Conservation (phyloP, 2,329 filamentous ascomycete genomes). For the Gremmenia infestans region DNA sequence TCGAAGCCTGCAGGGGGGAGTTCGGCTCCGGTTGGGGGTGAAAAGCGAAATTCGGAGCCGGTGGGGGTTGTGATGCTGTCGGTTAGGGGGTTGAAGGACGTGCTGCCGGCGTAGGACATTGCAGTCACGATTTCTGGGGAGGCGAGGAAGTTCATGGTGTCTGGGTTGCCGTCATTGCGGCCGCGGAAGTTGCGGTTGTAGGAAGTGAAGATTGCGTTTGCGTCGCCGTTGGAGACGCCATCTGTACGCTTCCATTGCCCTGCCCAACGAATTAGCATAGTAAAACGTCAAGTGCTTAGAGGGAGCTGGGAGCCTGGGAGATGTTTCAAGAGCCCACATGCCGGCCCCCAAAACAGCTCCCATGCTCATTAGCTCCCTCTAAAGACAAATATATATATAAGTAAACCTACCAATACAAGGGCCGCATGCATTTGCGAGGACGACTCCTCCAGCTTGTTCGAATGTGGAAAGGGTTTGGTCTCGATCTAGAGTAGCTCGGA, state of each 20-base stretch:
- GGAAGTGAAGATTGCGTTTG: slow-evolving; percentile 96
- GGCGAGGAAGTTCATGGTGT: slow-evolving; percentile 88
- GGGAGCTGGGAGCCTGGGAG: too few relatives aligned
- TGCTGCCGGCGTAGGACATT: slow-evolving; percentile 73
- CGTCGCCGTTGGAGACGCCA: slow-evolving; percentile 86
- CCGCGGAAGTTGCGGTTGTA: slow-evolving; percentile 99
- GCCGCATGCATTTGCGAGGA: slow-evolving; percentile 92
- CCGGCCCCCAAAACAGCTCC: slow-evolving; percentile 45
- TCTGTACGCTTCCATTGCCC: slow-evolving; percentile 94
- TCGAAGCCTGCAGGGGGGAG: slow-evolving; percentile 83
- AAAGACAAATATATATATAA: too few relatives aligned
- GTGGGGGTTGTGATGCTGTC: slow-evolving; percentile 91
- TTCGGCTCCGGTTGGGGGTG: slow-evolving; percentile 72
- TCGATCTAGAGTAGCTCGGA: slow-evolving; percentile 75
- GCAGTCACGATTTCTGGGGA: slow-evolving; percentile 88
- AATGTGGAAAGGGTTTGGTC: slow-evolving; percentile 57
- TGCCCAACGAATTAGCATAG: slow-evolving; percentile 50
- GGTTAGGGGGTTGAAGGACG: slow-evolving; percentile 92
- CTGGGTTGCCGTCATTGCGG: slow-evolving; percentile 93
- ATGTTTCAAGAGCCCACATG: too few relatives aligned
- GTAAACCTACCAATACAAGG: too few relatives aligned
- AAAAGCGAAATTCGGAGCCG: slow-evolving; percentile 90
- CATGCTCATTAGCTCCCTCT: too few relatives aligned
- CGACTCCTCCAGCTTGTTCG: slow-evolving; percentile 91
- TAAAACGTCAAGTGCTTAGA: not conserved